These are phyloP conservation scores for Cyberlindnera amylophila DNA, from an alignment of 805 yeast species.

Conservation along the genomic window DNA sequence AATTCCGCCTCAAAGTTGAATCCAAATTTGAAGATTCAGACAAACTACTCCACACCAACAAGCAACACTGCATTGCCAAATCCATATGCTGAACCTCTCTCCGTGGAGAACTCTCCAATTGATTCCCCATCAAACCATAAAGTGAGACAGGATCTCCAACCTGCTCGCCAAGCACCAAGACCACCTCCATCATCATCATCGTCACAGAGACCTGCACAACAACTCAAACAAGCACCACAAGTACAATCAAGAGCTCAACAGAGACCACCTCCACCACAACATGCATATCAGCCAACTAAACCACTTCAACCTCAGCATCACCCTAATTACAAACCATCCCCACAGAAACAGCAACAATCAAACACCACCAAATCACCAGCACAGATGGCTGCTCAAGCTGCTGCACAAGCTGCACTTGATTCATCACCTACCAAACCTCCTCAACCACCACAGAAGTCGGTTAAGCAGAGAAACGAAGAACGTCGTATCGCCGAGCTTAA, in stretches of 20 bases:
- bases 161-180: slow-evolving; percentile 29
- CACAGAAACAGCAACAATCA: slow-evolving; percentile 15
- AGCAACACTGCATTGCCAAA: slow-evolving; percentile 17
- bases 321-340: slow-evolving; percentile 18
- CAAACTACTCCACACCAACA: slow-evolving; percentile 12
- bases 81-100: slow-evolving; percentile 19
- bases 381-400: slow-evolving; percentile 29
- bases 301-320: slow-evolving; percentile 30
- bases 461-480: slow-evolving; percentile 39
- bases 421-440: slow-evolving; percentile 18
- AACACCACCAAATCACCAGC: slow-evolving; percentile 16
- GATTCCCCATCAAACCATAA: slow-evolving; percentile 12
- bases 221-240: slow-evolving; percentile 12
- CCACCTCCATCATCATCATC: slow-evolving; percentile 27
- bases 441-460: slow-evolving; percentile 25
- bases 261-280: slow-evolving; percentile 10
- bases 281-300: slow-evolving; percentile 17
- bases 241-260: slow-evolving; percentile 17
- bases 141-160: slow-evolving; percentile 21
- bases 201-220: slow-evolving; percentile 16
- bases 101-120: slow-evolving; percentile 10
- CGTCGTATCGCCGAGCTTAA: slow-evolving; percentile 60
- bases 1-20: slow-evolving; percentile 38
- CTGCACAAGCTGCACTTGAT: slow-evolving; percentile 34
- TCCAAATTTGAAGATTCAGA: slow-evolving; percentile 34